Evolutionary conservation across 2,329 filamentous ascomycete species (phyloP), one percentile per base, ranked within the genome.

Genomic region (Aureobasidium sp.): DNA sequence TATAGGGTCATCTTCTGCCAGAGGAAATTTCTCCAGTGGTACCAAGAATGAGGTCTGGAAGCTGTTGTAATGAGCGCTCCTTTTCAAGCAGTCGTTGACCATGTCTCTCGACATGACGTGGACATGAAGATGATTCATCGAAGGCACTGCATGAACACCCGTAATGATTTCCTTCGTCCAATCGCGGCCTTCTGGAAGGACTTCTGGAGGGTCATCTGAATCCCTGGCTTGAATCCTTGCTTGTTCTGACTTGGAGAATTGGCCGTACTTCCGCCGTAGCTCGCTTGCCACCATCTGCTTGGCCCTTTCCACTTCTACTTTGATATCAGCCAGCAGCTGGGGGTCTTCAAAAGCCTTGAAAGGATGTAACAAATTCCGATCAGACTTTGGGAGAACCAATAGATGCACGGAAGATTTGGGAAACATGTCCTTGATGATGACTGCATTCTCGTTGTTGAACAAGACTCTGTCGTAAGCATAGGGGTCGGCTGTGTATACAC

Each of bases 71-170:
- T 97, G 94, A 73, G 91, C 93, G 66, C 86, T 82, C 71, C 93
- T 86, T 76, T 87, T 90, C 74, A 97, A 67, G 50, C 81, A 82
- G 12, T 83, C 81, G 41, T 87, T 91, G 68, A 85, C 81, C 80
- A 90, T 87, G 72, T 99, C 94, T 20, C 84, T 79, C 42, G 89
- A 90, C 62, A 97, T 76, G 34, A 97, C 85, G 74, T 99, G 94
- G 4, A 97, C 80, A 75, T 99, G 94, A 61, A 97, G 72, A 73
- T 97, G 91, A 66, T 84, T 87, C 94, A 99, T 97, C 62, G 88
- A 92, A 3, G 94, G 94, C 67, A 87, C 85, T 3, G 90, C 88
- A 76, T 99, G 94, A 8, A 96, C 83, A 15, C 94, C 94, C 23
- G 86, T 82, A 55, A 84, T 82, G 53, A 97, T 81, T 29, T 94